These are phyloP conservation scores for Colletotrichum melonis DNA, from an alignment of 2,329 filamentous ascomycete genomes.

Conservation along the genomic window DNA sequence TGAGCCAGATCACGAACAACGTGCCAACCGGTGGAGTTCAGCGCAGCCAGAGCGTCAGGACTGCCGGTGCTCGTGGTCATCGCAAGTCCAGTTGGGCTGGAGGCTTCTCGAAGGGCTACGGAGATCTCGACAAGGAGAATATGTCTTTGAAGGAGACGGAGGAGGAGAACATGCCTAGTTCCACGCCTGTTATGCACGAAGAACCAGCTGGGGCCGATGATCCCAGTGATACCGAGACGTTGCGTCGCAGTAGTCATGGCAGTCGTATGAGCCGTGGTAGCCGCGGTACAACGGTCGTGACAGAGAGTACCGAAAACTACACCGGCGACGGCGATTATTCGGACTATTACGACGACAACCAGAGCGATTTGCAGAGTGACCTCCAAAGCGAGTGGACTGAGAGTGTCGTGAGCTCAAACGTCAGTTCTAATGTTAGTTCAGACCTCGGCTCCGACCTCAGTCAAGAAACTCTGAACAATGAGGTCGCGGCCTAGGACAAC, in stretches of 20 bases:
- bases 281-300: constrained; percentile 60
- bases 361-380: constrained; percentile 28
- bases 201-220: constrained; percentile 43
- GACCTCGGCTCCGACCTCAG: constrained; percentile 26
- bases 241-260: constrained; percentile 57
- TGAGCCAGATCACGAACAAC: constrained; percentile 90
- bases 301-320: constrained; percentile 51
- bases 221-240: constrained; percentile 63
- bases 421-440: constrained; percentile 8
- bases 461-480: constrained; percentile 37
- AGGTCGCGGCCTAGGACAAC: constrained; percentile 40
- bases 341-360: constrained; percentile 47
- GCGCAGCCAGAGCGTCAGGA: constrained; percentile 82
- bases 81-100: constrained; percentile 80
- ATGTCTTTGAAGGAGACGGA: constrained; percentile 71
- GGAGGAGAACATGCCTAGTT: constrained; percentile 58
- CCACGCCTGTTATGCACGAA: constrained; percentile 10
- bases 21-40: constrained; percentile 73
- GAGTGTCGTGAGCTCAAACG: constrained; percentile 45
- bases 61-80: constrained; percentile 60
- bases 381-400: constrained; percentile 62
- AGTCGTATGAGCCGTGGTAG: constrained; percentile 46
- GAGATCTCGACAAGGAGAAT: constrained; percentile 72
- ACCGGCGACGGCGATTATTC: constrained; percentile 50
- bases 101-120: constrained; percentile 58